Evolutionary conservation across 1,284 basidiomycete genomes (phyloP).

Genomic region (Neonothopanus nambi): DNA sequence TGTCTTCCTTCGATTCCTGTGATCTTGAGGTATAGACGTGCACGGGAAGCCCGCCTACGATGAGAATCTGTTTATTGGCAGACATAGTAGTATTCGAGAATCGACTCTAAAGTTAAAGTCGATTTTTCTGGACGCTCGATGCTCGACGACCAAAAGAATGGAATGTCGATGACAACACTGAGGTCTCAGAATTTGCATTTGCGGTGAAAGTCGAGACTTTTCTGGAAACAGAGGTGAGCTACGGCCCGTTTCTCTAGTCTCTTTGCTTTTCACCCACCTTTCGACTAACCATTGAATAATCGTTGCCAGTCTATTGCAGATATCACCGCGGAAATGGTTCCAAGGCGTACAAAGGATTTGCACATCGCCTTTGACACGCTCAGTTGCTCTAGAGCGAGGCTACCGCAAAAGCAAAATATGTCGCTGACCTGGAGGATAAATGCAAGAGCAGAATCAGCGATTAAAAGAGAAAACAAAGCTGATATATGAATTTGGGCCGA

Average conservation of each 20-base stretch:
- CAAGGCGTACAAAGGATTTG: slow-evolving; percentile 12
- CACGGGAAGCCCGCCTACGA: slow-evolving; percentile 47
- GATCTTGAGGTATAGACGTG: slow-evolving; percentile 34
- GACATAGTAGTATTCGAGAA: background rate
- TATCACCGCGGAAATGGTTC: too few species aligned
- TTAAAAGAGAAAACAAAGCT: slow-evolving; percentile 7
- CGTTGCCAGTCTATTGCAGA: too few species aligned
- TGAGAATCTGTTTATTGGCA: slow-evolving; percentile 29
- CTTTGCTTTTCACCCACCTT: background rate
- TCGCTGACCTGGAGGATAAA: slow-evolving; percentile 13
- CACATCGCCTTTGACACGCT: slow-evolving; percentile 6
- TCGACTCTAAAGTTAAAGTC: too few species aligned
- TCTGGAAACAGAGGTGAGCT: too few species aligned
- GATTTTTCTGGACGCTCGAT: too few species aligned
- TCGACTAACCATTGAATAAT: background rate
- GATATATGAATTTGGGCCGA: background rate
- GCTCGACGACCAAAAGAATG: too few species aligned
- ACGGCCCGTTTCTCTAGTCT: too few species aligned
- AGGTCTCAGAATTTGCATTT: too few species aligned
- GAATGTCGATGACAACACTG: too few species aligned
- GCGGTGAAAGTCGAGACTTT: too few species aligned
- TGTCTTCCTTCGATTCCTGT: slow-evolving; percentile 15
- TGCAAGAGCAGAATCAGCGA: slow-evolving; percentile 12
- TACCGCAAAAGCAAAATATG: slow-evolving; percentile 13
- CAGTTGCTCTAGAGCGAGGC: slow-evolving; percentile 8